Conservation (phyloP, 2,329 filamentous ascomycete species). For the Pestalotiopsis sp. region DNA sequence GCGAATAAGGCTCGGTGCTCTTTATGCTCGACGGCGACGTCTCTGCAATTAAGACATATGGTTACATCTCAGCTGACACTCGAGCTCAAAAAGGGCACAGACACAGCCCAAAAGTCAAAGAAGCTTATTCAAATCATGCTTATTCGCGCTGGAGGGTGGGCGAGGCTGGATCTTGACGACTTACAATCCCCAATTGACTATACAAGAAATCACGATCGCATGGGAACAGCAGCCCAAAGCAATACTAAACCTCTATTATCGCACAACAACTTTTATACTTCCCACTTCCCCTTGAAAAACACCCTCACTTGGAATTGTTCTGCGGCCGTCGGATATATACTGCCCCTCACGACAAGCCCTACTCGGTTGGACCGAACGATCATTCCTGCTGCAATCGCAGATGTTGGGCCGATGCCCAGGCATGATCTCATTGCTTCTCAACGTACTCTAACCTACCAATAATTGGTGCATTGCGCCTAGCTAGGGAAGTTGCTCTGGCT, state of each 20-base stretch:
- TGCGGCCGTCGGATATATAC: neutral
- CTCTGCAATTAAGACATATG: neutral
- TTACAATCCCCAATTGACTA: no score
- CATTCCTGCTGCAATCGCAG: no score
- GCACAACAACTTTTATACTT: neutral
- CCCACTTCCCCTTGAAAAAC: no score
- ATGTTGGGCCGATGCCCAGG: no score
- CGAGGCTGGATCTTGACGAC: neutral
- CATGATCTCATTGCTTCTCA: no score
- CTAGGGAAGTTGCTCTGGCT: no score
- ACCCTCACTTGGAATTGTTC: conserved; percentile 4
- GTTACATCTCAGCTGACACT: neutral
- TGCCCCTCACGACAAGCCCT: no score
- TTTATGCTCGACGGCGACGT: neutral
- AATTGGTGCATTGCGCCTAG: no score
- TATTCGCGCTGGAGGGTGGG: neutral
- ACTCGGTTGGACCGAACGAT: no score
- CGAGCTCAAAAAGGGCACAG: neutral
- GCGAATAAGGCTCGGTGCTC: neutral
- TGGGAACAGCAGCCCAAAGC: no score
- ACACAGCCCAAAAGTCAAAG: neutral
- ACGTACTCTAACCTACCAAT: no score
- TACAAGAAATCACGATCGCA: no score
- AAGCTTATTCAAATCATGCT: neutral
- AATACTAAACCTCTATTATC: neutral